Evolutionary conservation across 257 asterid genomes (phyloP).

Genomic region (Gentiana dahurica): DNA sequence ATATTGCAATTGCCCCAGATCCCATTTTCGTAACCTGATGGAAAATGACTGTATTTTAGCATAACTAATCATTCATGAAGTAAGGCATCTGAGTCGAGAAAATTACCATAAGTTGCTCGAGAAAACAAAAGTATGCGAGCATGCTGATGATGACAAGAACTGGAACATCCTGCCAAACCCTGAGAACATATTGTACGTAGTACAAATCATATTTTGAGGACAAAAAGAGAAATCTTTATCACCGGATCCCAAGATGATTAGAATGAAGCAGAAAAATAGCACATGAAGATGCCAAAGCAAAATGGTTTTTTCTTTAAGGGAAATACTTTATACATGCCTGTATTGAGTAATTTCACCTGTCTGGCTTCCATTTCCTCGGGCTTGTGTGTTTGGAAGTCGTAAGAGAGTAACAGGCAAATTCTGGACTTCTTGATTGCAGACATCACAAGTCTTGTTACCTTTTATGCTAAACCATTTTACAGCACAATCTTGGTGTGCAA

Average conservation of each 20-base stretch:
- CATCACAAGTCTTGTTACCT: constrained; percentile 89
- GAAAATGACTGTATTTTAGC: constrained; percentile 1
- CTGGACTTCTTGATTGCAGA: constrained; percentile 79
- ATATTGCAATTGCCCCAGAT: constrained; percentile 85
- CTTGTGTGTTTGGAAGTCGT: constrained; percentile 44
- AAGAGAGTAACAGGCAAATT: constrained; percentile 82
- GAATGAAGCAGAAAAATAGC: no score
- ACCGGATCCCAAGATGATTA: neutral
- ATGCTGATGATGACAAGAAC: constrained; percentile 86
- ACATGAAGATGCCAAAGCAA: neutral
- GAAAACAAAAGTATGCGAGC: constrained; percentile 93
- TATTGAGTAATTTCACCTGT: constrained; percentile 38
- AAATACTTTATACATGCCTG: constrained; percentile 39
- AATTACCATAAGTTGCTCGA: constrained; percentile 94
- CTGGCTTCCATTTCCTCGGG: constrained; percentile 28
- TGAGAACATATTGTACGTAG: constrained; percentile 13
- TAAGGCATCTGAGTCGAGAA: neutral
- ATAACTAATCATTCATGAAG: neutral
- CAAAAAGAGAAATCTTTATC: neutral
- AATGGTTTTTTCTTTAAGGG: neutral
- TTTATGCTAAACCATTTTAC: constrained; percentile 93
- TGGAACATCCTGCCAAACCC: constrained; percentile 96
- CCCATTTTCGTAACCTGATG: constrained; percentile 69
- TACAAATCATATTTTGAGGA: neutral
- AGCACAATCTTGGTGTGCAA: constrained; percentile 95